Conservation (phyloP, 2,329 filamentous ascomycete species). For the Xylariaceae sp. region DNA sequence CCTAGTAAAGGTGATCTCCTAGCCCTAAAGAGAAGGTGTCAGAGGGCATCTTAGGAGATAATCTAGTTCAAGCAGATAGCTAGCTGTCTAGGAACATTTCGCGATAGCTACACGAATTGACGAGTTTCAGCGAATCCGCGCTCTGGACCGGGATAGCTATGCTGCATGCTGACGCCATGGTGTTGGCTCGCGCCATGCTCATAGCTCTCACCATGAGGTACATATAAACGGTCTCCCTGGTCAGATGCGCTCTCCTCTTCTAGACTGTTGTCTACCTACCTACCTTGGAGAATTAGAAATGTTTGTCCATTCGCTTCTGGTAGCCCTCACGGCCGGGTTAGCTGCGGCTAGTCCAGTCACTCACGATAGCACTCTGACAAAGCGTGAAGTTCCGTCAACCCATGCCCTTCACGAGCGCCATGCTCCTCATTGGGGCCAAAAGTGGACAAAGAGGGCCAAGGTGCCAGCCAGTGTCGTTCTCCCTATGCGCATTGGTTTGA, state of each 20-base stretch:
- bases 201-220: not conserved
- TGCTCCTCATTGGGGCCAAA: constrained; percentile 31
- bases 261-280: not conserved
- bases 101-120: constrained; percentile 7
- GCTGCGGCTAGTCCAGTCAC: constrained; percentile 27
- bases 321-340: constrained; percentile 30
- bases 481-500: constrained; percentile 45
- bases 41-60: constrained; percentile 19
- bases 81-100: not conserved
- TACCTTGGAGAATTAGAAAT: constrained; percentile 18
- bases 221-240: constrained; percentile 12
- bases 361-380: constrained; percentile 8
- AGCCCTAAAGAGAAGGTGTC: constrained; percentile 27
- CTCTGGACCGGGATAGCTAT: constrained; percentile 2
- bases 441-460: constrained; percentile 39
- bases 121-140: constrained; percentile 1
- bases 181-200: not conserved
- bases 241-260: not conserved
- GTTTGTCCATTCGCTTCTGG: constrained; percentile 28
- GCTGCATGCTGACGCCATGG: constrained; percentile 25
- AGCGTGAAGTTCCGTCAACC: constrained; percentile 33
- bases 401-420: constrained; percentile 45
- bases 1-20: not conserved
- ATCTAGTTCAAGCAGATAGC: not conserved
- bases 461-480: constrained; percentile 35